Percentiles rank a stretch among this genome's conserved stretches.
Conservation (phyloP, 441 rosid species). For the Arabidopsis lyrata region DNA sequence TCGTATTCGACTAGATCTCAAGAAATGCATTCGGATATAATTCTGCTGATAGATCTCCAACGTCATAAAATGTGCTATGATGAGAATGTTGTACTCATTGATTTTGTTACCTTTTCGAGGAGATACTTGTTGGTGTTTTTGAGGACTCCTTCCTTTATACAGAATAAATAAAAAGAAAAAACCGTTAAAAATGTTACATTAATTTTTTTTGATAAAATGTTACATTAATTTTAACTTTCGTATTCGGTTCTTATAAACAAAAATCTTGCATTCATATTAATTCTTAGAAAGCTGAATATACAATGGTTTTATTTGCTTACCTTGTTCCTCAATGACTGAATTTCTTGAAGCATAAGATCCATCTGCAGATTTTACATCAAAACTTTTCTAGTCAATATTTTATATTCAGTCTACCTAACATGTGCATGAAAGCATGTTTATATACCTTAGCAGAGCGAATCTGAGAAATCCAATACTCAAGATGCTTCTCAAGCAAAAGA, state of each 20-base stretch:
- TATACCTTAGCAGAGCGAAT: conserved; percentile 88
- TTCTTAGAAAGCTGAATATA: not conserved
- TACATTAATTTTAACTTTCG: conserved; percentile 1
- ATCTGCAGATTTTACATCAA: conserved; percentile 53
- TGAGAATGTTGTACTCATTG: not conserved
- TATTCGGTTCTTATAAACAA: conserved; percentile 11
- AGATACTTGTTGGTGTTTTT: conserved; percentile 76
- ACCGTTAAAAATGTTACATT: not conserved
- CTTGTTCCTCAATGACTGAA: conserved; percentile 78
- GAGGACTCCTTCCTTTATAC: conserved; percentile 75
- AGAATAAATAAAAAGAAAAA: not conserved
- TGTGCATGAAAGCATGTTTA: not conserved
- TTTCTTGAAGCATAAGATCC: conserved; percentile 87
- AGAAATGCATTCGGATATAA: conserved; percentile 17
- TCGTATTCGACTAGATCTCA: not conserved
- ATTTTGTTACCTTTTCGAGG: conserved; percentile 71
- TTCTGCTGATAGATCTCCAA: not conserved
- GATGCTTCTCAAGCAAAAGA: conserved; percentile 78
- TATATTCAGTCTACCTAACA: not conserved
- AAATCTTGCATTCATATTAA: not conserved
- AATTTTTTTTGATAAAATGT: conserved; percentile 4
- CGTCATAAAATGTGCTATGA: not conserved
- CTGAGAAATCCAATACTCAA: conserved; percentile 79
- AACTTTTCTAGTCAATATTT: not conserved
- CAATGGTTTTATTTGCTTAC: conserved; percentile 46